Conservation (phyloP, 768 basidiomycete species). For the Suillus discolor region DNA sequence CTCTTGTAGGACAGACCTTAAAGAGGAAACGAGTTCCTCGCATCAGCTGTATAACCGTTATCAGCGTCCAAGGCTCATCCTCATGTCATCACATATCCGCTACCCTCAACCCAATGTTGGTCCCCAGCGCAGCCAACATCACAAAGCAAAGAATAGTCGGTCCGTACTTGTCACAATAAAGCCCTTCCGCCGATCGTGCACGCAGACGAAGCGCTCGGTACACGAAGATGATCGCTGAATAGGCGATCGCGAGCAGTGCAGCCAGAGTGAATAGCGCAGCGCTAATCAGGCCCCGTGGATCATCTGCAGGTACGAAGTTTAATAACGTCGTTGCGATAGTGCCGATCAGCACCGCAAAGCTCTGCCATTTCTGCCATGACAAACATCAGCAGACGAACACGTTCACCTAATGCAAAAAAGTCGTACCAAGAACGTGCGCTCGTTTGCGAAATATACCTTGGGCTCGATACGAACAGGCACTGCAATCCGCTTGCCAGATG, state of each 20-base stretch:
- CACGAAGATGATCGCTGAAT: constrained; percentile 80
- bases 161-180: constrained; percentile 91
- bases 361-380: constrained; percentile 76
- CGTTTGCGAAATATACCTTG: constrained; percentile 96
- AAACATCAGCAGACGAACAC: constrained; percentile 9
- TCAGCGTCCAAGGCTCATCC: constrained; percentile 6
- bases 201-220: constrained; percentile 73
- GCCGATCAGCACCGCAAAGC: constrained; percentile 84
- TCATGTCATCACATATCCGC: constrained; percentile 63
- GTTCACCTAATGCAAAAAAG: background rate
- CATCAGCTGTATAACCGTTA: background rate
- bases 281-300: constrained; percentile 79
- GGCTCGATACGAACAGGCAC: constrained; percentile 95
- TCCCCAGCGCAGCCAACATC: constrained; percentile 67
- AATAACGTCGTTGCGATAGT: constrained; percentile 88
- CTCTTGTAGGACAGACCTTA: too few relatives aligned
- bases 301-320: constrained; percentile 78
- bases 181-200: constrained; percentile 68
- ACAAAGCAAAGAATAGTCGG: constrained; percentile 75
- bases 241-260: constrained; percentile 87
- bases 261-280: constrained; percentile 88
- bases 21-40: too few relatives aligned
- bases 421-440: constrained; percentile 91
- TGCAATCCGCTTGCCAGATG: constrained; percentile 85
- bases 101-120: constrained; percentile 74